Percentiles rank a stretch among this genome's conserved stretches.
phyloP scores from a whole-genome alignment of 805 yeast species.

The Barnettozyma sp. region DNA sequence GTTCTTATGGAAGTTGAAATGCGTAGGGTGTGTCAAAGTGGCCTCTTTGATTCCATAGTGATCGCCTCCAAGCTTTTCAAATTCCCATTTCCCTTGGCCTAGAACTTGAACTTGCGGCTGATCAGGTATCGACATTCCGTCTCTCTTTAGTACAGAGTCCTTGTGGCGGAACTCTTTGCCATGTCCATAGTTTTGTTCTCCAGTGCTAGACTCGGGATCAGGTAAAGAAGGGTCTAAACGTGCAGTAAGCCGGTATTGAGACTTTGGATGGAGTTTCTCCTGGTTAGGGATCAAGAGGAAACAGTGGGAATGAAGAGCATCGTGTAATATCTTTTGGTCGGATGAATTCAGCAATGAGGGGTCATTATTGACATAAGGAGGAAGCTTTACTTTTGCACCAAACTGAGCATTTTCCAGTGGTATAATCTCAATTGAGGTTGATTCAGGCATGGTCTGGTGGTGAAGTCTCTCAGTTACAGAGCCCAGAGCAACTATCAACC shows the following conservation, averaged over 20 bases:
- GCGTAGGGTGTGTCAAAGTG: constrained; percentile 75
- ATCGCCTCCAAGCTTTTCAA: constrained; percentile 31
- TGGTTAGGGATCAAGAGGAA: constrained; percentile 74
- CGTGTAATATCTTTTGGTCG: constrained; percentile 55
- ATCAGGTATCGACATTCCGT: constrained; percentile 69
- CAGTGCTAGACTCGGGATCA: constrained; percentile 30
- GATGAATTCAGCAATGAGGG: constrained; percentile 60
- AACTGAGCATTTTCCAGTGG: constrained; percentile 37
- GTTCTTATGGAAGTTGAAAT: constrained; percentile 68
- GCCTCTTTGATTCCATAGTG: constrained; percentile 49
- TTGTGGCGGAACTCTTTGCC: constrained; percentile 68
- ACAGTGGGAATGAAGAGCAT: constrained; percentile 60
- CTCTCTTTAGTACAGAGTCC: constrained; percentile 66
- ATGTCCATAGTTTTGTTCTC: constrained; percentile 66
- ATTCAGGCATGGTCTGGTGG: constrained; percentile 6
- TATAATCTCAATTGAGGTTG: constrained; percentile 7
- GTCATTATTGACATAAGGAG: constrained; percentile 57
- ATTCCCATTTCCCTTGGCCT: constrained; percentile 64
- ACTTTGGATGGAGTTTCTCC: constrained; percentile 57
- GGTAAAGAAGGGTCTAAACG: constrained; percentile 62
- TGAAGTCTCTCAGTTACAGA: no score
- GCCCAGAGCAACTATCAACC: no score
- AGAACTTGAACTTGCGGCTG: constrained; percentile 89
- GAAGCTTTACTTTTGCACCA: constrained; percentile 65
- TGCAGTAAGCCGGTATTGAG: constrained; percentile 70